phyloP scores from a whole-genome alignment of 2,329 filamentous ascomycete species.

The Alternaria solani region DNA sequence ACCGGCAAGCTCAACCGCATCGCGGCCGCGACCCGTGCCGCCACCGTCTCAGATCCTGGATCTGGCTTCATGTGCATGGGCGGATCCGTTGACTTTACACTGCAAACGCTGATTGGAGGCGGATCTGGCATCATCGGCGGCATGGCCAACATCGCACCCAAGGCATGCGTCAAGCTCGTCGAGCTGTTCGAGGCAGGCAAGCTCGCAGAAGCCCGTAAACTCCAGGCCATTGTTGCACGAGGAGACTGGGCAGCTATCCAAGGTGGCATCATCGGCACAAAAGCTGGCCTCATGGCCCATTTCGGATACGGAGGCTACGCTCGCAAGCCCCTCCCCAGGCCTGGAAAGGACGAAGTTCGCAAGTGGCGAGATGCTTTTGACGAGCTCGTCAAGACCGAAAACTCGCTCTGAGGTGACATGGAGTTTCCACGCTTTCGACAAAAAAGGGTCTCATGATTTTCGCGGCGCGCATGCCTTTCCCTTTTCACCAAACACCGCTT shows the following conservation, averaged over 20 bases:
- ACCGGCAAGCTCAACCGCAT: slow-evolving; percentile 71
- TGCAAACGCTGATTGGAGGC: slow-evolving; percentile 74
- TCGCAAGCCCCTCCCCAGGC: slow-evolving; percentile 64
- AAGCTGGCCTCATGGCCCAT: slow-evolving; percentile 69
- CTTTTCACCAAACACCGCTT: slow-evolving; percentile 10
- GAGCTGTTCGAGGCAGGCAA: slow-evolving; percentile 68
- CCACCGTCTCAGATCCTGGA: slow-evolving; percentile 47
- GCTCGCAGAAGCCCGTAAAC: slow-evolving; percentile 65
- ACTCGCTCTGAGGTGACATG: slow-evolving; percentile 35
- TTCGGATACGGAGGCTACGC: slow-evolving; percentile 71
- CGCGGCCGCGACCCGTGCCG: slow-evolving; percentile 61
- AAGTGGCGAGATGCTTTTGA: slow-evolving; percentile 55
- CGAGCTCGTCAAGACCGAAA: slow-evolving; percentile 56
- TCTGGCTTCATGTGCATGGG: slow-evolving; percentile 73
- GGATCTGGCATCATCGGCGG: slow-evolving; percentile 77
- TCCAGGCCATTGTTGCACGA: slow-evolving; percentile 71
- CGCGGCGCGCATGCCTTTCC: slow-evolving; percentile 13
- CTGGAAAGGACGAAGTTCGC: slow-evolving; percentile 53
- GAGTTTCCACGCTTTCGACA: not conserved
- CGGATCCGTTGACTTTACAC: slow-evolving; percentile 76
- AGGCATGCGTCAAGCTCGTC: slow-evolving; percentile 68
- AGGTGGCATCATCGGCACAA: slow-evolving; percentile 73
- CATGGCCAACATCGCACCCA: slow-evolving; percentile 74
- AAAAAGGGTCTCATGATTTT: not conserved
- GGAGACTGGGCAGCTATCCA: slow-evolving; percentile 76